phyloP scores from a whole-genome alignment of 768 basidiomycete genomes.

The Mycena pura region DNA sequence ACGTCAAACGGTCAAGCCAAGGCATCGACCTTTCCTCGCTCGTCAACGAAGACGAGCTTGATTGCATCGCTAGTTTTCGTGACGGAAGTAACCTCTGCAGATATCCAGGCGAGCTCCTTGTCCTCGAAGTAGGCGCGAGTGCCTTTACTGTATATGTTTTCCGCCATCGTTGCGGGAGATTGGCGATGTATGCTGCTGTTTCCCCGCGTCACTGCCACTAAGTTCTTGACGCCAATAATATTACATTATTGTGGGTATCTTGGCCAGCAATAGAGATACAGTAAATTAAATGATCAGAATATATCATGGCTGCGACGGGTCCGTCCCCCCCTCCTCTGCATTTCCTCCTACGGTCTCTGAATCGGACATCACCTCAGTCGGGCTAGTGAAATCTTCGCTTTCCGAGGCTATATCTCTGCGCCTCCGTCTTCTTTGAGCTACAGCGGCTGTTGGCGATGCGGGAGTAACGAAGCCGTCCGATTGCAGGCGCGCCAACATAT shows the following conservation, averaged over 20 bases:
- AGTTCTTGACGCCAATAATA: neutral
- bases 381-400: constrained; percentile 12
- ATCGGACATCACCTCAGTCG: constrained; percentile 5
- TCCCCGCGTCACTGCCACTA: neutral
- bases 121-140: constrained; percentile 93
- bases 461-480: constrained; percentile 69
- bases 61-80: constrained; percentile 75
- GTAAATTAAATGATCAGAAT: constrained; percentile 21
- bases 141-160: constrained; percentile 91
- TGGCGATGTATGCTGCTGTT: neutral
- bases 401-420: constrained; percentile 35
- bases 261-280: constrained; percentile 17
- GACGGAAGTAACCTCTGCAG: constrained; percentile 78
- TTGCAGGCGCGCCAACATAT: constrained; percentile 79
- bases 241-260: constrained; percentile 18
- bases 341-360: constrained; percentile 7
- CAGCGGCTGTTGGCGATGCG: constrained; percentile 52
- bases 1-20: constrained; percentile 22
- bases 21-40: constrained; percentile 82
- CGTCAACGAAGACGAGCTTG: constrained; percentile 86
- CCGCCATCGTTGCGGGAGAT: constrained; percentile 63
- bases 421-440: constrained; percentile 46
- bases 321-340: constrained; percentile 7
- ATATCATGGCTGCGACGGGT: constrained; percentile 15
- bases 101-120: constrained; percentile 94